Evolutionary conservation across 345 rosid species (phyloP).

Genomic region (Luvunga scandens): DNA sequence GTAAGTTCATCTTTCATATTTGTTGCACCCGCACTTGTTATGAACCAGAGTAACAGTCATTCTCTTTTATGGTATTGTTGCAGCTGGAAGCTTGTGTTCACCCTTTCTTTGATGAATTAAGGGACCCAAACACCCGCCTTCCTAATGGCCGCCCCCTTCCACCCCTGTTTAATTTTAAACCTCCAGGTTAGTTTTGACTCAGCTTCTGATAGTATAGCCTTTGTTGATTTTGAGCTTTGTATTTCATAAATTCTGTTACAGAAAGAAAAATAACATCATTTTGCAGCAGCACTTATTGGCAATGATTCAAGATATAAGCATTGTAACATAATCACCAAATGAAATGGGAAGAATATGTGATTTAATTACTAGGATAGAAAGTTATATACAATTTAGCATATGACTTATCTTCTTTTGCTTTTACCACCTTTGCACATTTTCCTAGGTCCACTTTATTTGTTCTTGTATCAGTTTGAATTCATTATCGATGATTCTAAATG

Average conservation of each 20-base stretch:
- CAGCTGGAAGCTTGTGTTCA: slow-evolving; percentile 93
- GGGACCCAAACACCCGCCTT: slow-evolving; percentile 83
- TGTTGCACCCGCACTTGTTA: not conserved
- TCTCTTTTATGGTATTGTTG: not conserved
- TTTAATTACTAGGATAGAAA: not conserved
- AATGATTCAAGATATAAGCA: not conserved
- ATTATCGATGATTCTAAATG: not conserved
- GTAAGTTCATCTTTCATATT: slow-evolving; percentile 42
- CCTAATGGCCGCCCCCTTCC: slow-evolving; percentile 97
- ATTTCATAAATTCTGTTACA: not conserved
- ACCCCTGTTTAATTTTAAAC: slow-evolving; percentile 80
- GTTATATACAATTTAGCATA: not conserved
- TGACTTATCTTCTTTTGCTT: not conserved
- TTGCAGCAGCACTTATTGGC: not conserved
- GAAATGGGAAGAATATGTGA: not conserved
- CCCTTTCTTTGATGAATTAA: slow-evolving; percentile 85
- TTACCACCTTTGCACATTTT: not conserved
- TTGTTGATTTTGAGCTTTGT: not conserved
- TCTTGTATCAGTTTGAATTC: not conserved
- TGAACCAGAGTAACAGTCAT: not conserved
- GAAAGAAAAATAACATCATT: not conserved
- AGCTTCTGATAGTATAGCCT: not conserved
- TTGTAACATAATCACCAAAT: not conserved
- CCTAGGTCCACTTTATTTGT: not conserved
- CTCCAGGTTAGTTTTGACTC: slow-evolving; percentile 49